Evolutionary conservation across 129 eudicot genomes (phyloP).

Genomic region (Oenanthe sinensis): DNA sequence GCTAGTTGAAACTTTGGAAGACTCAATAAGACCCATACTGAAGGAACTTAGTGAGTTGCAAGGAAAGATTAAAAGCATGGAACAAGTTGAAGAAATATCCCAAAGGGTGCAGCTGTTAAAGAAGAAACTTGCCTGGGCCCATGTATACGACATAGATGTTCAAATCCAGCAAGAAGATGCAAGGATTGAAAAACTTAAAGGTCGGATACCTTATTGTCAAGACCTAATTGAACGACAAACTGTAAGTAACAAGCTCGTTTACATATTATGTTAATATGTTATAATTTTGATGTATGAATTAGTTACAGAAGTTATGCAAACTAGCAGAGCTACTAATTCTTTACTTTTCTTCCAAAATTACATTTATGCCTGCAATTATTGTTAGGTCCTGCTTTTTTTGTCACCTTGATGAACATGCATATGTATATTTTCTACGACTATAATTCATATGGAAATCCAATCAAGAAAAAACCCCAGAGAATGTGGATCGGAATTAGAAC

Average conservation of each 20-base stretch:
- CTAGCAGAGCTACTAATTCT: not conserved
- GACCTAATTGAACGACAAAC: conserved; percentile 41
- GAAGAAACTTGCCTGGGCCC: conserved; percentile 85
- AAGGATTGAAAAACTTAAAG: conserved; percentile 50
- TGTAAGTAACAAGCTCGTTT: conserved; percentile 41
- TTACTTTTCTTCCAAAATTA: not conserved
- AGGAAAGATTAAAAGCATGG: conserved; percentile 77
- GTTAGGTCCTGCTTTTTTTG: not conserved
- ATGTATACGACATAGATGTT: conserved; percentile 65
- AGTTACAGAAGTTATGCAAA: not conserved
- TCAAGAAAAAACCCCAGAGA: not conserved
- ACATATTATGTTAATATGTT: not conserved
- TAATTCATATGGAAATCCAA: not conserved
- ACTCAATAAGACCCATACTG: conserved; percentile 54
- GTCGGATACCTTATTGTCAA: conserved; percentile 56
- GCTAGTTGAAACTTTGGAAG: conserved; percentile 53
- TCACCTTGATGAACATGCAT: not conserved
- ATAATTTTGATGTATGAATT: not conserved
- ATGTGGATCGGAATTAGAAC: not conserved
- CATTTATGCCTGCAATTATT: not conserved
- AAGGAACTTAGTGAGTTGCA: conserved; percentile 78
- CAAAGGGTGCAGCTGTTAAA: conserved; percentile 50
- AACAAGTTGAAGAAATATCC: conserved; percentile 72
- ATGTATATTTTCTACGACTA: not conserved
- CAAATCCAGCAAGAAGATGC: conserved; percentile 34